These are phyloP conservation scores for Meyerozyma smithsonii DNA, from an alignment of 1,139 yeast genomes.

Conservation along the genomic window DNA sequence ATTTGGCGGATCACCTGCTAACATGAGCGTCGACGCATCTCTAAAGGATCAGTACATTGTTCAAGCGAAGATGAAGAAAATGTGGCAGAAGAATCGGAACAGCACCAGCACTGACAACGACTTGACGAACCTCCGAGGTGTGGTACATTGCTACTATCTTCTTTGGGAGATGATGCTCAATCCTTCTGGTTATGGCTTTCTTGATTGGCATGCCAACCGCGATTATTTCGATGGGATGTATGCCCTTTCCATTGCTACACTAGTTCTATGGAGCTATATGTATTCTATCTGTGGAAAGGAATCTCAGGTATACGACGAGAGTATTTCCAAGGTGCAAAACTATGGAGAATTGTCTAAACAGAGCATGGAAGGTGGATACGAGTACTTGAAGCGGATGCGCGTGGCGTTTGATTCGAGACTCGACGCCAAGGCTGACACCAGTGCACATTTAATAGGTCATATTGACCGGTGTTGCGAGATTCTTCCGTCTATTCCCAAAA, in stretches of 20 bases:
- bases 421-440: conserved; percentile 4
- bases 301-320: conserved; percentile 22
- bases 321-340: conserved; percentile 2
- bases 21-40: conserved; percentile 71
- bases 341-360: conserved; percentile 3
- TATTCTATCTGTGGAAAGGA: conserved; percentile 38
- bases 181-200: conserved; percentile 30
- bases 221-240: conserved; percentile 36
- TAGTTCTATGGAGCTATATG: conserved; percentile 47
- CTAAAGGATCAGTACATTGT: conserved; percentile 50
- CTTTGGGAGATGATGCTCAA: conserved; percentile 59
- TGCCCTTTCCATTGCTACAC: conserved; percentile 41
- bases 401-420: conserved; percentile 7
- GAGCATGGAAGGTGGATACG: conserved; percentile 9
- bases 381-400: conserved; percentile 10
- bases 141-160: conserved; percentile 60
- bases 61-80: conserved; percentile 42
- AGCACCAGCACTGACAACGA: conserved; percentile 21
- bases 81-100: conserved; percentile 35
- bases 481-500: conserved; percentile 6
- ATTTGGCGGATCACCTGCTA: conserved; percentile 77
- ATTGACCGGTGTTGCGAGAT: conserved; percentile 9
- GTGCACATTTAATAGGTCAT: conserved; percentile 6
- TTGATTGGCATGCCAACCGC: conserved; percentile 28
- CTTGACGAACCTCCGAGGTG: conserved; percentile 34